Conservation (phyloP, 169 alveolate genomes). For the Plasmodium coatneyi region DNA sequence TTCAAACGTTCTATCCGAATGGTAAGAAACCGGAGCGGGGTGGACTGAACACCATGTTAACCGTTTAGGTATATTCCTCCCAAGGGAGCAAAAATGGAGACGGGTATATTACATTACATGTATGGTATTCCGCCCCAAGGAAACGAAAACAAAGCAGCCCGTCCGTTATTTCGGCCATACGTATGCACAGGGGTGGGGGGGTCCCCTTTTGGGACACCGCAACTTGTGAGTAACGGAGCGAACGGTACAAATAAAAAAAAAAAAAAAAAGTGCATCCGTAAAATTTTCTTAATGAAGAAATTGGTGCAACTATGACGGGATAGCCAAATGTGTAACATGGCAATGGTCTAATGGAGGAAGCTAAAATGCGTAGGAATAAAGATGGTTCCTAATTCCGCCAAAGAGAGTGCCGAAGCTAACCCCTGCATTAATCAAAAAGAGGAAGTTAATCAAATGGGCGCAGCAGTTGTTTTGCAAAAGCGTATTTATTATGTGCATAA, state of each 20-base stretch:
- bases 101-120: too few species aligned
- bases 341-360: background rate
- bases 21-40: background rate
- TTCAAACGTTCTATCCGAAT: background rate
- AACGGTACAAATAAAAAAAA: background rate
- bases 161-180: background rate
- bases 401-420: conserved; percentile 11
- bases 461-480: background rate
- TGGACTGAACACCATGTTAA: background rate
- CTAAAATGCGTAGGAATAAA: conserved; percentile 25
- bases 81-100: background rate
- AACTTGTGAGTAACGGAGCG: background rate
- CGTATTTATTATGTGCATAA: background rate
- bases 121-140: background rate
- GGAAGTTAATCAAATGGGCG: conserved; percentile 20
- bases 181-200: background rate
- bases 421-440: conserved; percentile 9
- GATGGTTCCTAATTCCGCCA: conserved; percentile 11
- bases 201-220: background rate
- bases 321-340: background rate
- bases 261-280: background rate
- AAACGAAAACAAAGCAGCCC: background rate
- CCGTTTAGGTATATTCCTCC: background rate
- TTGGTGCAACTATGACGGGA: background rate
- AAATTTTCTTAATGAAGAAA: background rate